These are phyloP conservation scores for Sporobolomyces phaffii DNA, from an alignment of 768 basidiomycete genomes.

Conservation along the genomic window DNA sequence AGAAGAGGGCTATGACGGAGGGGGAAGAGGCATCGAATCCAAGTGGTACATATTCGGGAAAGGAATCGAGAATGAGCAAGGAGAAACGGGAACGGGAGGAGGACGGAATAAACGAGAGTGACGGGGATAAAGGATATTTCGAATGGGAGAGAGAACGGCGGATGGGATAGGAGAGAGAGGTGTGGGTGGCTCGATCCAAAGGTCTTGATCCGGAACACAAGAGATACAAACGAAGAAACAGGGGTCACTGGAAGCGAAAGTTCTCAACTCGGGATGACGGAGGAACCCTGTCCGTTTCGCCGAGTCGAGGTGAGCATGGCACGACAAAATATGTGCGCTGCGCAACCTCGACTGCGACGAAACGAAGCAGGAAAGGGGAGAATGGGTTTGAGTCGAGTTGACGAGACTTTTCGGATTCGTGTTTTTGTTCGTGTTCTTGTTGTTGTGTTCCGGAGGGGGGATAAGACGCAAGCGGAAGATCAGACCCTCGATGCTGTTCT, in stretches of 20 bases:
- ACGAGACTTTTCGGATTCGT: too few species aligned
- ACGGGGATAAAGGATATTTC: not conserved
- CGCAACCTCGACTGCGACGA: not conserved
- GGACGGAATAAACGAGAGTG: too few species aligned
- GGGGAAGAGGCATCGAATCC: not conserved
- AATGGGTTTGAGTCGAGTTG: not conserved
- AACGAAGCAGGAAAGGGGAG: not conserved
- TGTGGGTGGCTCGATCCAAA: constrained; percentile 1
- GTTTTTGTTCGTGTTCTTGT: not conserved
- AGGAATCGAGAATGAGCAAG: too few species aligned
- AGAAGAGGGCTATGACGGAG: not conserved
- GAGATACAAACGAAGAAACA: not conserved
- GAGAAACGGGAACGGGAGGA: too few species aligned
- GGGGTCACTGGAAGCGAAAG: not conserved
- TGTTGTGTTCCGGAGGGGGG: not conserved
- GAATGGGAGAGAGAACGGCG: not conserved
- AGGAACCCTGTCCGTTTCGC: not conserved
- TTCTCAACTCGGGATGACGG: too few species aligned
- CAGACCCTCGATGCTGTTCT: constrained; percentile 1
- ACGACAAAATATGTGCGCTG: constrained; percentile 8
- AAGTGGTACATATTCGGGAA: too few species aligned
- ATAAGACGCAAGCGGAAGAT: constrained; percentile 5
- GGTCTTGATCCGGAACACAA: not conserved
- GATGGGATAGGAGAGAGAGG: not conserved
- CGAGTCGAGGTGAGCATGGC: not conserved